phyloP scores from a whole-genome alignment of 1,284 basidiomycete genomes.

The Ceraceosorus bombacis region DNA sequence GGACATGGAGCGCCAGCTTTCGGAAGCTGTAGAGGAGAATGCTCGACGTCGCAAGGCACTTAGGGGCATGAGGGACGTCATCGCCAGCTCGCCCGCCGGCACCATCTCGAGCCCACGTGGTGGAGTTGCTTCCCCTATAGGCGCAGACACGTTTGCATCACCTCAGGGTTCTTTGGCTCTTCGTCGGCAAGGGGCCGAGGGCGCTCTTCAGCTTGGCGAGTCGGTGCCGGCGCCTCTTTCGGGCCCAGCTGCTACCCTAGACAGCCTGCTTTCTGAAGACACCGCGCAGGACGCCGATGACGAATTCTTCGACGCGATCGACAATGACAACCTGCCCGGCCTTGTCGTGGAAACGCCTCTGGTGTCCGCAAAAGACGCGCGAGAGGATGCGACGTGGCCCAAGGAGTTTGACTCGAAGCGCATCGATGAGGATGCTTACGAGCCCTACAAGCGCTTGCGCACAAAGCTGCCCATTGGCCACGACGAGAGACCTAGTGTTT shows the following conservation, averaged over 20 bases:
- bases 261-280: slow-evolving; percentile 42
- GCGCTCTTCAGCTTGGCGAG: background rate
- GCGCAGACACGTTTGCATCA: background rate
- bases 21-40: slow-evolving; percentile 56
- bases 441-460: slow-evolving; percentile 63
- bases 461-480: slow-evolving; percentile 61
- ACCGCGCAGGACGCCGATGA: slow-evolving; percentile 79
- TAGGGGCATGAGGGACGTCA: slow-evolving; percentile 32
- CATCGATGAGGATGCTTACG: slow-evolving; percentile 24
- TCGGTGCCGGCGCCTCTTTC: slow-evolving; percentile 2
- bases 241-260: slow-evolving; percentile 2
- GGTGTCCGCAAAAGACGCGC: background rate
- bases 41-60: slow-evolving; percentile 51
- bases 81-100: slow-evolving; percentile 47
- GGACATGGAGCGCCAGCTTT: slow-evolving; percentile 59
- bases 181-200: background rate
- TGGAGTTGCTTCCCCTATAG: background rate
- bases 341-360: slow-evolving; percentile 36
- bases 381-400: slow-evolving; percentile 11
- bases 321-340: slow-evolving; percentile 54
- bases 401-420: slow-evolving; percentile 27
- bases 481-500: slow-evolving; percentile 80
- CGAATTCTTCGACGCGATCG: slow-evolving; percentile 96
- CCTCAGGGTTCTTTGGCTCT: background rate
- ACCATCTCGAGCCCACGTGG: slow-evolving; percentile 4